Evolutionary conservation across 805 yeast species (phyloP), one percentile per base, ranked within the genome.

Genomic region (Cyberlindnera sargentensis): DNA sequence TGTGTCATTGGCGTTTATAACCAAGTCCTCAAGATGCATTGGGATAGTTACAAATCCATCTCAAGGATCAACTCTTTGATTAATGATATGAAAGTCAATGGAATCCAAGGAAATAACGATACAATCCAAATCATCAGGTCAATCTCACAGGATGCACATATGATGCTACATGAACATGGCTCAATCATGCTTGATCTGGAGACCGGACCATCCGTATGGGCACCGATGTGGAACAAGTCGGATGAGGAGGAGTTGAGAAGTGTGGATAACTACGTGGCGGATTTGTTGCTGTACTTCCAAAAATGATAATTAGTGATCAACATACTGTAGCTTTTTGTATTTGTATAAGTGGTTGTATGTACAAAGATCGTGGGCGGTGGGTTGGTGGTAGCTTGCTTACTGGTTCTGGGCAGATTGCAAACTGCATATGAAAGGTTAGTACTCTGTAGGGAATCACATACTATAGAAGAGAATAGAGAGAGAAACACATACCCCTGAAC

Each of bases 401-500:
- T 45, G 47, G 36, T 44, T 48, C 39, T 52, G 56, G 25, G 56
- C 56, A 27, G 44, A 37, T 40, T 52, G 56, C 31, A 52, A 45
- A 31, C 46, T 49, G 37, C 34, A n/a, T 25, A 34, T 24, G 27
- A 5, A 20, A 15, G 6, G 41, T 44, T 43, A 45, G 47, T 41
- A 39, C n/a, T 30, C 3, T 15, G 29, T 9, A n/a, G 29, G 29
- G 20, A 15, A 15, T 15, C 20, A 15, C 20, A 15, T 15, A n/a
- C n/a, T n/a, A 15, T 8, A 9, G 25, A 6, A 15, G n/a, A 3
- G 8, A 10, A 24, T 5, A 24, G 33, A 27, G 15, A 8, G 11
- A 39, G n/a, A 42, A 24, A 36, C 4, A 50, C 54, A 4, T 31
- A 50, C 55, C 70, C 68, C 48, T 84, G 80, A 20, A 90, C 95